Conservation (phyloP, 257 asterid species). For the Nicotiana otophora region DNA sequence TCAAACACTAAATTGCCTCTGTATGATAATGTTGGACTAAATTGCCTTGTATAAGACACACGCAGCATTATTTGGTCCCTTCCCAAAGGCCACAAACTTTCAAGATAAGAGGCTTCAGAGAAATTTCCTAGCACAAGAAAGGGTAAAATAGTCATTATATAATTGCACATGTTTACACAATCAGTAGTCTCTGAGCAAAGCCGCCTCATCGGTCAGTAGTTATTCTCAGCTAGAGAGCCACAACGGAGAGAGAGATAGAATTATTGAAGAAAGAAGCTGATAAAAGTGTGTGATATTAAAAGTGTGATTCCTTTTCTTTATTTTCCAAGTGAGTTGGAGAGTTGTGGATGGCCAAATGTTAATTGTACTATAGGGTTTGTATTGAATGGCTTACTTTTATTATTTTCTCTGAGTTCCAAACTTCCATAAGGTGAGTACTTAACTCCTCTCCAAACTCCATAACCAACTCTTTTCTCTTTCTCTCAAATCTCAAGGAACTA, state of each 20-base stretch:
- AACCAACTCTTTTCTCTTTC: background rate
- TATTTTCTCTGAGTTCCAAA: background rate
- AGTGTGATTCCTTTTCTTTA: background rate
- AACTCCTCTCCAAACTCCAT: background rate
- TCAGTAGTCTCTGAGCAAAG: slow-evolving; percentile 45
- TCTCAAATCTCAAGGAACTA: background rate
- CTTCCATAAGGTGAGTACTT: slow-evolving; percentile 12
- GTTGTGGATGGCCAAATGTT: slow-evolving; percentile 7
- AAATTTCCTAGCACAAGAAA: background rate
- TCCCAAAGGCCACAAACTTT: slow-evolving; percentile 3
- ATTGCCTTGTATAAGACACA: background rate
- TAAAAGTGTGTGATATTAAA: slow-evolving; percentile 20
- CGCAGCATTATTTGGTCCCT: background rate
- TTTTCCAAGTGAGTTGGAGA: slow-evolving; percentile 18
- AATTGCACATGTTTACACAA: slow-evolving; percentile 18
- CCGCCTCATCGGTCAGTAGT: slow-evolving; percentile 51
- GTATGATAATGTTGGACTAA: background rate
- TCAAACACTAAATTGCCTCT: background rate
- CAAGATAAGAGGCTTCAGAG: background rate
- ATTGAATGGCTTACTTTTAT: slow-evolving; percentile 14
- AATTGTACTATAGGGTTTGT: slow-evolving; percentile 30
- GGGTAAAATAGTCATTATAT: background rate
- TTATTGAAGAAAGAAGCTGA: slow-evolving; percentile 21
- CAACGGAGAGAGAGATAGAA: background rate
- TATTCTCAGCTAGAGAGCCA: slow-evolving; percentile 4